A percentile compares a stretch with the other conserved stretches of the same genome.
Evolutionary conservation across 2,329 filamentous ascomycete genomes (phyloP).

Genomic region (Fusarium sp.): DNA sequence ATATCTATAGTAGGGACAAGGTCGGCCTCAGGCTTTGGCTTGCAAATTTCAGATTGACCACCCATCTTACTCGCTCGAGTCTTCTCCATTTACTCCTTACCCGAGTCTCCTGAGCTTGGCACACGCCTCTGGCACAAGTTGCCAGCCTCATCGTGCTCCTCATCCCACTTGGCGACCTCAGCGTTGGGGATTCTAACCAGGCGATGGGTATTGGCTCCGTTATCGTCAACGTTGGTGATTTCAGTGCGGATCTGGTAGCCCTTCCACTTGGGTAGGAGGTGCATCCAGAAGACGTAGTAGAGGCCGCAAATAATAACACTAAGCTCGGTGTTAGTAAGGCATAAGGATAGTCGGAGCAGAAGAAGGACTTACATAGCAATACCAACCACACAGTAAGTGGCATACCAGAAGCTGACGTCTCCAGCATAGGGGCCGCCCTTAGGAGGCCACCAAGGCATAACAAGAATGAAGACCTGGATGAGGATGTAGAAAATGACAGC

Average conservation of each 20-base stretch:
- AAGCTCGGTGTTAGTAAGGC: fast-evolving
- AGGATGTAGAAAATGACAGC: slow-evolving; percentile 70
- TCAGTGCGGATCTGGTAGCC: slow-evolving; percentile 68
- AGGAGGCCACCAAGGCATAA: slow-evolving; percentile 82
- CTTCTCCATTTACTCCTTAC: background rate
- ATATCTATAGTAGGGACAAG: background rate
- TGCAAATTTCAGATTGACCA: background rate
- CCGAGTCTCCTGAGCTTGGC: background rate
- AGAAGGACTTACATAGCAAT: slow-evolving; percentile 69
- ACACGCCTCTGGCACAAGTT: slow-evolving; percentile 2
- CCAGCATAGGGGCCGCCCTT: slow-evolving; percentile 68
- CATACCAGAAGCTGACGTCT: slow-evolving; percentile 80
- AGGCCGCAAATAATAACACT: slow-evolving; percentile 64
- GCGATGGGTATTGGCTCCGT: slow-evolving; percentile 57
- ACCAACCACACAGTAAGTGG: slow-evolving; percentile 74
- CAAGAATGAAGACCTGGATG: slow-evolving; percentile 70
- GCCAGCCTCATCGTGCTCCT: slow-evolving; percentile 64
- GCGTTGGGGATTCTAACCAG: slow-evolving; percentile 65
- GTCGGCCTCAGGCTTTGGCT: background rate
- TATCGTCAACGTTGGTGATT: slow-evolving; percentile 57
- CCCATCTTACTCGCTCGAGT: background rate
- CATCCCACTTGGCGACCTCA: slow-evolving; percentile 68
- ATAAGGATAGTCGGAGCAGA: background rate
- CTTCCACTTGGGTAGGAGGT: slow-evolving; percentile 63
- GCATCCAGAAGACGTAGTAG: slow-evolving; percentile 72